A percentile compares a stretch with the other conserved stretches of the same genome.
Conservation (phyloP, 2,329 filamentous ascomycete species). For the Ophiostoma novo-ulmi region DNA sequence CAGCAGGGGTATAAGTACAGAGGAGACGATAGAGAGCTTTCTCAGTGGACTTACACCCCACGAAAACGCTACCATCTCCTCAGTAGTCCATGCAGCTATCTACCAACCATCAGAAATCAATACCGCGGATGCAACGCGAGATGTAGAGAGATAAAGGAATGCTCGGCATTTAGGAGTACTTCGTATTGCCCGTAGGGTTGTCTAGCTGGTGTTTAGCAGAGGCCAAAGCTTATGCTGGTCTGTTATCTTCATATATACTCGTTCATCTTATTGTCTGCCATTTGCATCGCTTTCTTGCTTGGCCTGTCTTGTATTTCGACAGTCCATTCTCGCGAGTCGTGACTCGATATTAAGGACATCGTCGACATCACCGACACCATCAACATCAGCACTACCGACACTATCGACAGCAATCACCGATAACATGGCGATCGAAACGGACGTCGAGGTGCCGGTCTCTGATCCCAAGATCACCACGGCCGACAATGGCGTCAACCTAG, state of each 20-base stretch:
- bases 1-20: not conserved
- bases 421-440: slow-evolving; percentile 12
- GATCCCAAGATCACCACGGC: slow-evolving; percentile 25
- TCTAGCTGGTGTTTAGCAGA: not conserved
- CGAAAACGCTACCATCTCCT: not conserved
- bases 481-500: slow-evolving; percentile 28
- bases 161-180: not conserved
- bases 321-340: not conserved
- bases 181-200: not conserved
- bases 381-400: not conserved
- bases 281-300: not conserved
- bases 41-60: not conserved
- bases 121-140: slow-evolving; percentile 1
- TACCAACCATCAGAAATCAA: not conserved
- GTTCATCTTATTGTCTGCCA: not conserved
- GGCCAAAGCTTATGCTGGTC: not conserved
- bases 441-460: slow-evolving; percentile 27
- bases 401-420: not conserved
- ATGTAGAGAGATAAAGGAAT: slow-evolving; percentile 6
- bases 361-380: not conserved
- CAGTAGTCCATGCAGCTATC: not conserved
- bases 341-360: not conserved
- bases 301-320: not conserved
- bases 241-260: not conserved
- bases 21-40: not conserved